Percentiles rank a stretch among this genome's conserved stretches.
These are phyloP conservation scores for Penicillium riverlandense DNA, from an alignment of 495 filamentous ascomycete genomes.

Conservation along the genomic window DNA sequence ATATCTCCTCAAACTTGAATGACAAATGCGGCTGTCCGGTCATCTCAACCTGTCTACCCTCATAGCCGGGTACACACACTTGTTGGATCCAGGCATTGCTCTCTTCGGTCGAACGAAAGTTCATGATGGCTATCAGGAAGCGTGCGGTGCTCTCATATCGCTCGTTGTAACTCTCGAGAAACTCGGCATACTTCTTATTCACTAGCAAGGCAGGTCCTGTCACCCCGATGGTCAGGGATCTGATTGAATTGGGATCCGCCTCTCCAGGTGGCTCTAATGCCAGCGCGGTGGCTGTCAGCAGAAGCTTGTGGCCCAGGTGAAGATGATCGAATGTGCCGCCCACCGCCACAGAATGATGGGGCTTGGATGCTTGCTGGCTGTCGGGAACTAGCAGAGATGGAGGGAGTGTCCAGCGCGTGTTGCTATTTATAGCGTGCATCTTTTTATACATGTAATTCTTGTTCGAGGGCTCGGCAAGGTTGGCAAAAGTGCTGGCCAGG, in stretches of 20 bases:
- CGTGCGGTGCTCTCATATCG: conserved; percentile 59
- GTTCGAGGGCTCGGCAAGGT: conserved; percentile 11
- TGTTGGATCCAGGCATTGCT: conserved; percentile 19
- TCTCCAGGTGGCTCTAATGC: conserved; percentile 45
- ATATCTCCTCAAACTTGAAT: conserved; percentile 74
- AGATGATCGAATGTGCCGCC: conserved; percentile 97
- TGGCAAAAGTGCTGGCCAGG: conserved; percentile 23
- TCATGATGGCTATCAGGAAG: conserved; percentile 67
- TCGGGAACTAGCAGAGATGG: conserved; percentile 16
- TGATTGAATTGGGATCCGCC: conserved; percentile 24
- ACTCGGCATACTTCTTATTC: conserved; percentile 82
- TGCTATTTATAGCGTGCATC: conserved; percentile 23
- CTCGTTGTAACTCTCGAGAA: conserved; percentile 68
- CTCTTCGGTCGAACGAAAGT: conserved; percentile 33
- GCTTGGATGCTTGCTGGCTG: conserved; percentile 9
- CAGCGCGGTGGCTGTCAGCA: conserved; percentile 78
- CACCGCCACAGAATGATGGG: conserved; percentile 60
- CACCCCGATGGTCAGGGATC: conserved; percentile 68
- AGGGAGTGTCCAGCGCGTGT: conserved; percentile 18
- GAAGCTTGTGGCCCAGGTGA: conserved; percentile 90
- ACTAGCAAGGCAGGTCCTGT: conserved; percentile 77
- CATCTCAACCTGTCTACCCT: conserved; percentile 44
- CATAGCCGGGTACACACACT: conserved; percentile 35
- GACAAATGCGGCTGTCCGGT: conserved; percentile 38
- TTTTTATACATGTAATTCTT: conserved; percentile 11